Evolutionary conservation across 768 basidiomycete genomes (phyloP).

Genomic region (Mycena rebaudengoi): DNA sequence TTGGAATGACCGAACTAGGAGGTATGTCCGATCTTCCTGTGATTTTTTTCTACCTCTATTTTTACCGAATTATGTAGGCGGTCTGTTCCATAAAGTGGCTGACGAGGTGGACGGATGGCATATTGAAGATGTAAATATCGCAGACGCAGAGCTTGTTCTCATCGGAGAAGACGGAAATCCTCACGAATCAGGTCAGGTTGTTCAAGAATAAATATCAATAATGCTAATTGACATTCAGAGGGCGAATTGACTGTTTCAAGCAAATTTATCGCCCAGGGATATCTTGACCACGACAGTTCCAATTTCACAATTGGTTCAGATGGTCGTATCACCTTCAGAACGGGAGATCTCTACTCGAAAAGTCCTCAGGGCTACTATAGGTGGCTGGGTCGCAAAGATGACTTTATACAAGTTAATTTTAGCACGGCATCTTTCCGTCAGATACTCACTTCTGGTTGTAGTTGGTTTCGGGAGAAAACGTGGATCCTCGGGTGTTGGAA

Average conservation of each 20-base stretch:
- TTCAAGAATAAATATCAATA: neutral
- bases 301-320: slow-evolving; percentile 36
- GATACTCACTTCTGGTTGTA: slow-evolving; percentile 16
- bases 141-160: slow-evolving; percentile 35
- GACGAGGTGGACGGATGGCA: slow-evolving; percentile 31
- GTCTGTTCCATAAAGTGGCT: slow-evolving; percentile 37
- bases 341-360: slow-evolving; percentile 42
- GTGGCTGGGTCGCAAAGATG: slow-evolving; percentile 46
- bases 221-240: slow-evolving; percentile 9
- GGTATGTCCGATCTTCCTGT: slow-evolving; percentile 25
- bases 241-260: slow-evolving; percentile 44
- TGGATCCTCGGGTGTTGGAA: slow-evolving; percentile 45
- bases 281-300: slow-evolving; percentile 37
- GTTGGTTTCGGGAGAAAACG: slow-evolving; percentile 44
- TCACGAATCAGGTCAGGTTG: slow-evolving; percentile 29
- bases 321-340: slow-evolving; percentile 39
- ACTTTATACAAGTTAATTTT: slow-evolving; percentile 40
- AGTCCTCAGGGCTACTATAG: slow-evolving; percentile 30
- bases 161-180: slow-evolving; percentile 33
- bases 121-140: slow-evolving; percentile 31
- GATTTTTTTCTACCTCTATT: neutral
- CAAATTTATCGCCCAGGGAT: slow-evolving; percentile 36
- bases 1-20: slow-evolving; percentile 48
- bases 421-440: neutral
- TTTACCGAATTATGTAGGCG: slow-evolving; percentile 29